These are phyloP conservation scores for Digitaria exilis DNA, from an alignment of 202 grass and related monocot genomes.

Conservation along the genomic window DNA sequence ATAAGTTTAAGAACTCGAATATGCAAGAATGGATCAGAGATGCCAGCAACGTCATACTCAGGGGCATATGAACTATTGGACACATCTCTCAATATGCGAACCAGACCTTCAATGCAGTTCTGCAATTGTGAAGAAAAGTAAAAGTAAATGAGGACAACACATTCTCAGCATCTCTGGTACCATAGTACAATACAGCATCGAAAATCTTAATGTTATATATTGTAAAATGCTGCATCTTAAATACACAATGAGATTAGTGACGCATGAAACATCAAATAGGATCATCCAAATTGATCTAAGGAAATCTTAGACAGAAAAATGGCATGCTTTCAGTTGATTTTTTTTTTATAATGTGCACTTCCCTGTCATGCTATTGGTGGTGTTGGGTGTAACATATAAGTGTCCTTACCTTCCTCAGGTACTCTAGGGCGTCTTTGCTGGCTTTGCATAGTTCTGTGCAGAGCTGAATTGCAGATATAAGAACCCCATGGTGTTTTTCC, in stretches of 20 bases:
- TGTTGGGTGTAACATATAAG: background rate
- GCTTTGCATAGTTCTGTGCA: slow-evolving; percentile 89
- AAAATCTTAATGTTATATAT: slow-evolving; percentile 19
- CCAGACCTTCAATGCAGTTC: slow-evolving; percentile 88
- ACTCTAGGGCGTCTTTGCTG: slow-evolving; percentile 74
- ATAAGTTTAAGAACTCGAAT: slow-evolving; percentile 91
- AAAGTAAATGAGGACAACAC: background rate
- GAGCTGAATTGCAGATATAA: slow-evolving; percentile 88
- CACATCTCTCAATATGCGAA: slow-evolving; percentile 91
- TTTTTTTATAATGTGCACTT: background rate
- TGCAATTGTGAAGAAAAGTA: slow-evolving; percentile 40
- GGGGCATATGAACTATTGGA: slow-evolving; percentile 98
- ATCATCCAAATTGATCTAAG: background rate
- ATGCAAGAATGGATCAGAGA: slow-evolving; percentile 93
- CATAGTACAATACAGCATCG: background rate
- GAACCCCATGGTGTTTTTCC: slow-evolving; percentile 92
- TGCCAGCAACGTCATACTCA: slow-evolving; percentile 92
- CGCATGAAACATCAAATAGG: background rate
- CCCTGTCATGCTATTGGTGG: background rate
- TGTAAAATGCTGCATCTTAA: background rate
- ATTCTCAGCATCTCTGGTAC: background rate
- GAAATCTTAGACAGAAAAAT: background rate
- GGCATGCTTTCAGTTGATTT: background rate
- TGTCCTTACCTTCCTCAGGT: slow-evolving; percentile 69
- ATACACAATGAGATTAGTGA: background rate